Base-by-base conservation (phyloP, 2,329 filamentous ascomycete genomes). In the Endoconidiophora laricicola region DNA sequence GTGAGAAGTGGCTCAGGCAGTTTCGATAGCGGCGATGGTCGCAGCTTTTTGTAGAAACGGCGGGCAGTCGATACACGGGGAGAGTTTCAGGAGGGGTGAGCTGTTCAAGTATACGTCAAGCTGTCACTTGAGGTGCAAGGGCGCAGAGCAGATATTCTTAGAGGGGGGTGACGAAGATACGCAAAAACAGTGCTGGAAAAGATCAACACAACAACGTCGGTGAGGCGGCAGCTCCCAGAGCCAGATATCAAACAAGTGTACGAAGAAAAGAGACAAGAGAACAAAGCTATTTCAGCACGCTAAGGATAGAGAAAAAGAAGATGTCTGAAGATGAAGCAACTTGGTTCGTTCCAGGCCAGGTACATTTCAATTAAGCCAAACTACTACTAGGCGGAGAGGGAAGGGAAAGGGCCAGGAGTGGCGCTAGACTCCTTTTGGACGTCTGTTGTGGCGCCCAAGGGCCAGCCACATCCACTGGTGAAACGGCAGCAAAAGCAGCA, bases 371-470 rank as follows among this genome's bases (percentile, higher is more conserved):
- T 33, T 33, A 16, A 33, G 12, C 20, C 41, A 20, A 20, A 43
- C 20, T 24, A 43, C 16, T 18, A 43, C 41, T 4, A 24, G 20
- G 24, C 20, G 20, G 24, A 20, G 29, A 46, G 23, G 33, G 44
- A 46, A 18, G 16, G 18, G 12, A 20, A 46, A 9, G 26, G 3
- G 46, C 50, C 46, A 52, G 46, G 50, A 48, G 51, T 43, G 33
- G 38, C 47, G 40, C 51, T 53, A 53, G 22, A 18, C 51, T 29
- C 4, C 40, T 47, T 53, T 45, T 10, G 47, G 44, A 7, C n/a
- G 14, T 4, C 26, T 12, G n/a, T 18, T 44, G 52, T 53, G 52
- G 52, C 52, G 52, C 39, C 20, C 20, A 16, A 18, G 26, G 36
- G 48, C 22, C 39, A 29, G 41, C 48, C 48, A 49, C 33, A 49